Evolutionary conservation across 148 eudicot genomes (phyloP).

Genomic region (Pouteria glomerata): DNA sequence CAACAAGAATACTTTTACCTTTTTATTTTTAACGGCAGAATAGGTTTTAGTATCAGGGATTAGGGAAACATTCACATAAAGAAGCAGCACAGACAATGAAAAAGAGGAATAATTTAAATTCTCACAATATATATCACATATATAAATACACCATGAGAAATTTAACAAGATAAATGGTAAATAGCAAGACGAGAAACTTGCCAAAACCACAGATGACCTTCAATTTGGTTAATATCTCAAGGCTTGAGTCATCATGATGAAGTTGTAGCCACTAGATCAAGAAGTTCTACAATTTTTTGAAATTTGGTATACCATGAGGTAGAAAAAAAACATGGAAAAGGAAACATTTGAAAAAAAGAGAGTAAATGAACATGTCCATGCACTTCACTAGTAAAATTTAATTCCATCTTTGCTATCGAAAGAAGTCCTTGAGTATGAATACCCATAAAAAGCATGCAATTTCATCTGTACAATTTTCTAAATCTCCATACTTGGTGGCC

Average conservation of each 20-base stretch:
- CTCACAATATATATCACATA: neutral
- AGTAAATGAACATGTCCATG: neutral
- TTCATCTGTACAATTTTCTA: neutral
- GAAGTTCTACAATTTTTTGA: neutral
- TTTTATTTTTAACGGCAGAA: too few species aligned
- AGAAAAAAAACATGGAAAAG: neutral
- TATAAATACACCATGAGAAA: neutral
- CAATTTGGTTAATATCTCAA: neutral
- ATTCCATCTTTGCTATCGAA: neutral
- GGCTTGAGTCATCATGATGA: neutral
- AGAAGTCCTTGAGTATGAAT: neutral
- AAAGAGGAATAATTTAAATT: neutral
- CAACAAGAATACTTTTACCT: neutral
- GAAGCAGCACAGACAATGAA: constrained; percentile 1
- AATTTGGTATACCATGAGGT: neutral
- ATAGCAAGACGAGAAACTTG: neutral
- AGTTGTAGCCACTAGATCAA: neutral
- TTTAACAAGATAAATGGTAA: neutral
- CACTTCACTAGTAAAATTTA: neutral
- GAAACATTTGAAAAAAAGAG: neutral
- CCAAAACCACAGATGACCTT: neutral
- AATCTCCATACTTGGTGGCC: neutral
- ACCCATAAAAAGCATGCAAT: neutral
- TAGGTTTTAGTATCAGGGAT: neutral
- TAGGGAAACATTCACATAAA: neutral